These are phyloP conservation scores for Takakia lepidozioides DNA, from an alignment of 225 moss, liverwort and hornwort genomes.

Conservation along the genomic window DNA sequence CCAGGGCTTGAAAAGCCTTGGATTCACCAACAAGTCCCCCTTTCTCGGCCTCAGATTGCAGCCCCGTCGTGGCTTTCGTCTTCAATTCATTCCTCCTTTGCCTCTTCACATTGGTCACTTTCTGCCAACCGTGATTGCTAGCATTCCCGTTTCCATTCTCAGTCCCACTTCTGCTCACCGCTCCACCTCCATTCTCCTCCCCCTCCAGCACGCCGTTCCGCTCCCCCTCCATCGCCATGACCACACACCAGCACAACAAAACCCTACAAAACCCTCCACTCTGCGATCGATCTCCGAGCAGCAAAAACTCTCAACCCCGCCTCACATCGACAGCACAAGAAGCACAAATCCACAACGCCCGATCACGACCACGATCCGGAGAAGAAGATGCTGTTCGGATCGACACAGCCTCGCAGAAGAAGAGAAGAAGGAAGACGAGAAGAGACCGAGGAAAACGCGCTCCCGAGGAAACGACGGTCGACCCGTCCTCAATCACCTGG, in stretches of 20 bases:
- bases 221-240: conserved; percentile 54
- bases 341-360: too few relatives aligned
- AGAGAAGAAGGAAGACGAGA: too few relatives aligned
- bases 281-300: too few relatives aligned
- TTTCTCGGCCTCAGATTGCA: conserved; percentile 19
- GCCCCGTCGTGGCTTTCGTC: conserved; percentile 23
- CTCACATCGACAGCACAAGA: too few relatives aligned
- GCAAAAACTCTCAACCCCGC: too few relatives aligned
- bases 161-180: not conserved
- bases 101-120: conserved; percentile 83
- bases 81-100: conserved; percentile 61
- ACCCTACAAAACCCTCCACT: too few relatives aligned
- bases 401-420: too few relatives aligned
- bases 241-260: not conserved
- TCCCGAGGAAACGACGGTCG: too few relatives aligned
- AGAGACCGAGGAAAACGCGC: too few relatives aligned
- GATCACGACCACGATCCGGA: too few relatives aligned
- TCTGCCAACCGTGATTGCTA: conserved; percentile 82
- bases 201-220: conserved; percentile 26
- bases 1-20: conserved; percentile 64
- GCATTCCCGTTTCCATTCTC: conserved; percentile 24
- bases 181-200: not conserved
- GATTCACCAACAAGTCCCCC: conserved; percentile 27
- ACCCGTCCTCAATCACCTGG: too few relatives aligned
- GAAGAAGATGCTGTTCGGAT: too few relatives aligned